These are phyloP conservation scores for Prunus yedoensis DNA, from an alignment of 331 rosid genomes.

Conservation along the genomic window DNA sequence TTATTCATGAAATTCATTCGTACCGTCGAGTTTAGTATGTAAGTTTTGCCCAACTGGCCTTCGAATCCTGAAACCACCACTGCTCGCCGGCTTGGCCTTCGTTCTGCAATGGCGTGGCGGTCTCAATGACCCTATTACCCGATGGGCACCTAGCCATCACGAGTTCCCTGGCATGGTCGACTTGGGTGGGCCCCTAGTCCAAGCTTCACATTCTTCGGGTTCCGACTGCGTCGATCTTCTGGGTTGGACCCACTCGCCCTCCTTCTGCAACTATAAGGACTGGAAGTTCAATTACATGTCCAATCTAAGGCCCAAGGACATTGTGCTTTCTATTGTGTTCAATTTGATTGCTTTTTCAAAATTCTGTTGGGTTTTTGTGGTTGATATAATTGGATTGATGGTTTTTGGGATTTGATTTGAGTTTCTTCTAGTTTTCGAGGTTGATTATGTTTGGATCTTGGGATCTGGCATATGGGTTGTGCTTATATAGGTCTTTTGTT, in stretches of 20 bases:
- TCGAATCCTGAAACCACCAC: too few relatives aligned
- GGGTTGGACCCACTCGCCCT: constrained; percentile 36
- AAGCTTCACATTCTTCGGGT: constrained; percentile 29
- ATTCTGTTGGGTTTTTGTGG: neutral
- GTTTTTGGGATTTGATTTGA: neutral
- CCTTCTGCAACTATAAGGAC: constrained; percentile 62
- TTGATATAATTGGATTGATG: constrained; percentile 4
- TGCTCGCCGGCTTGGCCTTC: constrained; percentile 71
- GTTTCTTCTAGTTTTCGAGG: neutral
- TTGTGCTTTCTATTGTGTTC: constrained; percentile 5
- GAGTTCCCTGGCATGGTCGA: constrained; percentile 70
- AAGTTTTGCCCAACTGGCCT: too few relatives aligned
- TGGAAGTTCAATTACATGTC: constrained; percentile 55
- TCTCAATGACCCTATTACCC: constrained; percentile 63
- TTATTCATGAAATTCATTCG: too few relatives aligned
- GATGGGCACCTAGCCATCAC: constrained; percentile 68
- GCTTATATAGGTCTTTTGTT: too few relatives aligned
- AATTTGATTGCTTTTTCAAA: neutral
- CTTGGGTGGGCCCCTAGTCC: constrained; percentile 20
- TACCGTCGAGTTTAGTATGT: too few relatives aligned
- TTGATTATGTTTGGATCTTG: constrained; percentile 13
- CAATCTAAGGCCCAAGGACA: constrained; percentile 77
- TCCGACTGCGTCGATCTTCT: constrained; percentile 59
- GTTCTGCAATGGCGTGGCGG: constrained; percentile 96
- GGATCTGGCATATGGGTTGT: constrained; percentile 12